Evolutionary conservation across 1,284 basidiomycete genomes (phyloP), one percentile per base, ranked within the genome.

Genomic region (Phellinidium pouzarii): DNA sequence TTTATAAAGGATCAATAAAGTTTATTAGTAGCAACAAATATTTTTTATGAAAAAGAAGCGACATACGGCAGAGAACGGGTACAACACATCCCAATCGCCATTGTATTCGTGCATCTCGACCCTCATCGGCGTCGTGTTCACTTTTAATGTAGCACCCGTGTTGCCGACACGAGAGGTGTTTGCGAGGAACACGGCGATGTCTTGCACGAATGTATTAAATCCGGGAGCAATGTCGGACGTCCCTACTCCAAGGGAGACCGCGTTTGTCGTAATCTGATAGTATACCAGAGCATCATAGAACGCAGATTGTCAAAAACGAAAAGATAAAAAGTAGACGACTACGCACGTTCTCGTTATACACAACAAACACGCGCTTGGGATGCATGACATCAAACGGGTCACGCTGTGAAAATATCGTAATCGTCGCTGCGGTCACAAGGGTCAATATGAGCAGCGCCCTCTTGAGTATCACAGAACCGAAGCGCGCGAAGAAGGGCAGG

Each of bases 261-360:
- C 82, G 23, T 77, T 68, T 0, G 82, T 83, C 1, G 84, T 87
- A 48, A 90, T 75, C 89, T 92, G 26, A 60, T 9, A 11, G 4
- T 45, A 45, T 34, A 26, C 48, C 29, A 26, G 20, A 48, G 25
- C 27, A 42, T 23, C 31, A 55, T 50, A 9, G 14, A 12, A 20
- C 36, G 9, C 48, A 26, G 17, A 44, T 4, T 34, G 25, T 27
- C 43, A 43, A 42, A 7, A 36, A 29, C 12, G 20, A 44, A 14
- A 9, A 4, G 9, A 44, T 7, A 34, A 36, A 52, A 42, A 3
- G 25, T 51, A 19, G 36, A 12, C 53, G 52, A 20, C 4, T 34
- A 69, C 83, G 61, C 61, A 91, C 90, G 66, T 98, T 94, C 68
- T 95, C 92, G 60, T 84, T 78, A 65, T 94, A 87, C 53, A 97